Conservation (phyloP, 345 rosid genomes). For the Gossypium longicalyx region DNA sequence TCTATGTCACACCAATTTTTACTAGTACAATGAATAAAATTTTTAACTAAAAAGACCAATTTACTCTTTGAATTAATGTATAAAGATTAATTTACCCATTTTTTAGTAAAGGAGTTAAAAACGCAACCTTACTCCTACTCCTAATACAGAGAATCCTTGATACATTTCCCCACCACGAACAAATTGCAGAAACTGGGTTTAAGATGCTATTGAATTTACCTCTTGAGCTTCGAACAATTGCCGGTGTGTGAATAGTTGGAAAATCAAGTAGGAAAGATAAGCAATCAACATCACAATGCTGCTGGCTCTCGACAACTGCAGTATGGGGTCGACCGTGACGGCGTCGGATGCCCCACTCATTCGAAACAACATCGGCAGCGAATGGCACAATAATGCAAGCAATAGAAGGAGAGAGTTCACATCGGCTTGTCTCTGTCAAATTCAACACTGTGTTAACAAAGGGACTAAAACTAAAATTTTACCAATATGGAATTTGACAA, state of each 20-base stretch:
- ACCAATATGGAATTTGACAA: neutral
- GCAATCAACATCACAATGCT: constrained; percentile 82
- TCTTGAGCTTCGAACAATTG: constrained; percentile 60
- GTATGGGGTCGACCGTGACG: constrained; percentile 32
- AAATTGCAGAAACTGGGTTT: neutral
- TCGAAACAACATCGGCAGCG: constrained; percentile 57
- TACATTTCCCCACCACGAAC: too few species aligned
- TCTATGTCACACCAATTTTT: too few species aligned
- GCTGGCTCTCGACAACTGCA: constrained; percentile 66
- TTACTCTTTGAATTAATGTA: too few species aligned
- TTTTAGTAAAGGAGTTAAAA: accelerated
- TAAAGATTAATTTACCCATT: accelerated
- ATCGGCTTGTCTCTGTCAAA: constrained; percentile 76
- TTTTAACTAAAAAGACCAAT: too few species aligned
- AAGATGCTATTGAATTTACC: constrained; percentile 19
- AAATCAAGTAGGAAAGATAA: constrained; percentile 59
- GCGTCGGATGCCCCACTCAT: constrained; percentile 31
- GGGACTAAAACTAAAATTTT: too few species aligned
- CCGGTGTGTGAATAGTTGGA: constrained; percentile 77
- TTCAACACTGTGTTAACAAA: neutral
- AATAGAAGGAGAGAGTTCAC: constrained; percentile 66
- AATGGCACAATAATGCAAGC: constrained; percentile 68
- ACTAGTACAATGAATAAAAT: too few species aligned
- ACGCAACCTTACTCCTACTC: accelerated
- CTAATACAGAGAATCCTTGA: too few species aligned